Evolutionary conservation across 345 rosid genomes (phyloP), one percentile per base, ranked within the genome.

Genomic region (Fremontodendron californicum): DNA sequence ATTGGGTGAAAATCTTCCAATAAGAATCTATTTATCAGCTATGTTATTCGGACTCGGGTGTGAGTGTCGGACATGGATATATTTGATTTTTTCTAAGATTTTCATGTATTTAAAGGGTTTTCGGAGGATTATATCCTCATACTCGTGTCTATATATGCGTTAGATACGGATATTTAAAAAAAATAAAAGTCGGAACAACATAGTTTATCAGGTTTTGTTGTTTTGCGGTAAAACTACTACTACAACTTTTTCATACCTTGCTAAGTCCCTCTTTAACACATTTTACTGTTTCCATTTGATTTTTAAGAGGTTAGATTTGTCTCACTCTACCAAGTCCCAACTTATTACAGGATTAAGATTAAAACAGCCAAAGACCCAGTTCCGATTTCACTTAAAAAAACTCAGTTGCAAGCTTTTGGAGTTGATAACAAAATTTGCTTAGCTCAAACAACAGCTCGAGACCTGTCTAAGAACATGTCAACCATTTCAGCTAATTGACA

Each of bases 1-100:
- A 77, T 39, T 27, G 40, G 62, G 21, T 33, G 63, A 75, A 75
- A 62, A 23, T 49, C 77, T 46, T 23, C 77, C 39, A 5, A 55
- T 73, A 66, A 51, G 40, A 58, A 35, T 6, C 7, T 23, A 37
- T 31, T 2, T 70, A n/a, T n/a, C n/a, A n/a, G n/a, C n/a, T n/a
- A n/a, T n/a, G n/a, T n/a, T n/a, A n/a, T n/a, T n/a, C n/a, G n/a
- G n/a, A n/a, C n/a, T n/a, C n/a, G n/a, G n/a, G n/a, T n/a, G n/a
- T n/a, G n/a, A n/a, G n/a, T n/a, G n/a, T n/a, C n/a, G n/a, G n/a
- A n/a, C n/a, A n/a, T n/a, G n/a, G n/a, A n/a, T n/a, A n/a, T n/a
- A n/a, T n/a, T n/a, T n/a, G n/a, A n/a, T n/a, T n/a, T n/a, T n/a
- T n/a, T n/a, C n/a, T n/a, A n/a, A n/a, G n/a, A n/a, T n/a, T n/a